Evolutionary conservation across 1,139 yeast genomes (phyloP).

Genomic region (Meyerozyma sp.): DNA sequence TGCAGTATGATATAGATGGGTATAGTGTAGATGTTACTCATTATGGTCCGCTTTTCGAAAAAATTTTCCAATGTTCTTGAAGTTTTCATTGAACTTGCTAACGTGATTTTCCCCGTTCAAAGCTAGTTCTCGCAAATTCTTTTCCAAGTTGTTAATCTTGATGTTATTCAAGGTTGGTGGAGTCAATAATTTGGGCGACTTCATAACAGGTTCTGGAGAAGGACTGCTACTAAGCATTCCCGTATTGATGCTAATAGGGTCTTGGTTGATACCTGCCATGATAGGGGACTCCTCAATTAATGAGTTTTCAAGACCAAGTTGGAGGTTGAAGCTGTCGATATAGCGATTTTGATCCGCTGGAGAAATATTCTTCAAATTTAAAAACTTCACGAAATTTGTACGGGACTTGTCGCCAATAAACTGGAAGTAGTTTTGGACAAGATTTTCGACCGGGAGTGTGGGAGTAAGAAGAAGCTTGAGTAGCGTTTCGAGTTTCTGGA

Average conservation of each 20-base stretch:
- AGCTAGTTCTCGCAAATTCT: constrained; percentile 50
- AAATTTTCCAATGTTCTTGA: constrained; percentile 53
- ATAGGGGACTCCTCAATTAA: constrained; percentile 40
- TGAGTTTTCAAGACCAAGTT: constrained; percentile 22
- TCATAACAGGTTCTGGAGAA: constrained; percentile 13
- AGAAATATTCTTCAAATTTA: constrained; percentile 56
- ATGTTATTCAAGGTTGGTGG: constrained; percentile 13
- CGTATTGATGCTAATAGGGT: constrained; percentile 7
- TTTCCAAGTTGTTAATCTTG: constrained; percentile 50
- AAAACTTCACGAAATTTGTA: constrained; percentile 58
- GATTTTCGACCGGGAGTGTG: constrained; percentile 54
- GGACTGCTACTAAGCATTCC: not conserved
- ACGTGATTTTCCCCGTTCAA: constrained; percentile 51
- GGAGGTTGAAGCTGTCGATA: constrained; percentile 10
- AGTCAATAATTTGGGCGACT: constrained; percentile 22
- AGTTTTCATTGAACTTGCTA: constrained; percentile 54
- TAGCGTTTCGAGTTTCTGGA: constrained; percentile 53
- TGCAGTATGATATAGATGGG: not conserved
- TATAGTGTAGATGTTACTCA: not conserved
- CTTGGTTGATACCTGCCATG: constrained; percentile 21
- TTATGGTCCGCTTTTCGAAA: constrained; percentile 41
- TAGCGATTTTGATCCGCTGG: constrained; percentile 8
- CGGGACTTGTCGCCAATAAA: constrained; percentile 62
- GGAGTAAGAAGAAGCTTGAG: constrained; percentile 64
- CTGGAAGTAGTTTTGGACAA: constrained; percentile 62